phyloP scores from a whole-genome alignment of 202 grass and related monocot species.

The Panicum virgatum region DNA sequence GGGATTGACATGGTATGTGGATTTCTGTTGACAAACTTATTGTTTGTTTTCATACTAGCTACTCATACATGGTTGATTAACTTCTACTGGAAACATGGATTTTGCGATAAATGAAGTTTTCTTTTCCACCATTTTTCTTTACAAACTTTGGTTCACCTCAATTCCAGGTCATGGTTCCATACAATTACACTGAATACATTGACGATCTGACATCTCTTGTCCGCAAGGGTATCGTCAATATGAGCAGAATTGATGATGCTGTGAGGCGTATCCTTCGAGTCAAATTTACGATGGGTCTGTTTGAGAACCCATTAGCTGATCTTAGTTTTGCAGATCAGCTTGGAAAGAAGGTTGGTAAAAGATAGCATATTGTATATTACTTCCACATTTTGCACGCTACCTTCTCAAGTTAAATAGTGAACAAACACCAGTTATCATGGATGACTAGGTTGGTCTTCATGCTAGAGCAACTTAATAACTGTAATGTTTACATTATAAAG shows the following conservation, averaged over 20 bases:
- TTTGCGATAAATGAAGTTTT: conserved; percentile 9
- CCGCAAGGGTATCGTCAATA: conserved; percentile 63
- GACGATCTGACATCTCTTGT: conserved; percentile 73
- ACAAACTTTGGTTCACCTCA: neutral
- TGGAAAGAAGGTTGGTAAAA: conserved; percentile 79
- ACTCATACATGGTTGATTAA: conserved; percentile 4
- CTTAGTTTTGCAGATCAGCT: conserved; percentile 84
- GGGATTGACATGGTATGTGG: conserved; percentile 87
- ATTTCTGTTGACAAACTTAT: conserved; percentile 25
- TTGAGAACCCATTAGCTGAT: conserved; percentile 88
- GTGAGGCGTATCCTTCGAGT: conserved; percentile 87
- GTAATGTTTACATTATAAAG: conserved; percentile 49
- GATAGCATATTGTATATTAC: conserved; percentile 1
- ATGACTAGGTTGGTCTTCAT: conserved; percentile 9
- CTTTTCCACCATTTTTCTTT: neutral
- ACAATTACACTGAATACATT: conserved; percentile 74
- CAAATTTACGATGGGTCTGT: conserved; percentile 96
- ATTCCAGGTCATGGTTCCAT: conserved; percentile 84
- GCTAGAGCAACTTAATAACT: conserved; percentile 24
- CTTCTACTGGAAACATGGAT: conserved; percentile 7
- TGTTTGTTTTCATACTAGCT: conserved; percentile 33
- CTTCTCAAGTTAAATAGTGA: conserved; percentile 12
- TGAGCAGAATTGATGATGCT: conserved; percentile 91
- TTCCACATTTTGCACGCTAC: conserved; percentile 1
- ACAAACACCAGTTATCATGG: conserved; percentile 4